phyloP scores from a whole-genome alignment of 2,329 filamentous ascomycete genomes.

The Calonectria hongkongensis region DNA sequence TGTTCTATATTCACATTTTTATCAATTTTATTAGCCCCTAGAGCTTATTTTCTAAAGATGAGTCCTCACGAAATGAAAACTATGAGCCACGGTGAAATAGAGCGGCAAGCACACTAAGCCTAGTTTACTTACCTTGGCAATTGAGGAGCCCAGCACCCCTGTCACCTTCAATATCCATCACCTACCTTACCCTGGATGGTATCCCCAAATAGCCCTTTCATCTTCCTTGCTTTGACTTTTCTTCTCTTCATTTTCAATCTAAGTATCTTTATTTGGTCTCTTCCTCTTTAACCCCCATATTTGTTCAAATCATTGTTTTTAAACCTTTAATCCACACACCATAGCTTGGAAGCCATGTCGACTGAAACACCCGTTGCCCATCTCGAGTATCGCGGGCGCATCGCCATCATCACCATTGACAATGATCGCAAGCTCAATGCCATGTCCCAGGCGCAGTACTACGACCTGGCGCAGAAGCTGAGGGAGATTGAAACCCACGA shows the following conservation, averaged over 20 bases:
- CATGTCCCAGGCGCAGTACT: constrained; percentile 83
- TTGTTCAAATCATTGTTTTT: too few relatives aligned
- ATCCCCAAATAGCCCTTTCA: constrained; percentile 18
- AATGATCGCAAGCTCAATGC: constrained; percentile 92
- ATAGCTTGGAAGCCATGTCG: constrained; percentile 40
- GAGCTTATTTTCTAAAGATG: background rate
- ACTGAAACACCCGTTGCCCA: constrained; percentile 55
- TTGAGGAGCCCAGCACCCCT: constrained; percentile 6
- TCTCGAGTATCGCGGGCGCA: constrained; percentile 64
- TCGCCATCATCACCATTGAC: constrained; percentile 88
- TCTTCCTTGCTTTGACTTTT: constrained; percentile 11
- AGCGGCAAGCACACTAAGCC: constrained; percentile 1
- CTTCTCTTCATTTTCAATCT: constrained; percentile 6
- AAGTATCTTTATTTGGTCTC: background rate
- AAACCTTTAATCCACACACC: background rate
- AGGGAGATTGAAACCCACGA: constrained; percentile 86
- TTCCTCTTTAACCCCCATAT: background rate
- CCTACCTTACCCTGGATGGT: background rate
- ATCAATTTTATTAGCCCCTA: background rate
- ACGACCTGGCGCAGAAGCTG: constrained; percentile 82
- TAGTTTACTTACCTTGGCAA: constrained; percentile 9
- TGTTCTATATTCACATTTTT: background rate
- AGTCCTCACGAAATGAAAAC: background rate
- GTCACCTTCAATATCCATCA: background rate
- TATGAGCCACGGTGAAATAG: too few relatives aligned